phyloP scores from a whole-genome alignment of 768 basidiomycete species.

The Chalciporus pseudorubinellus region DNA sequence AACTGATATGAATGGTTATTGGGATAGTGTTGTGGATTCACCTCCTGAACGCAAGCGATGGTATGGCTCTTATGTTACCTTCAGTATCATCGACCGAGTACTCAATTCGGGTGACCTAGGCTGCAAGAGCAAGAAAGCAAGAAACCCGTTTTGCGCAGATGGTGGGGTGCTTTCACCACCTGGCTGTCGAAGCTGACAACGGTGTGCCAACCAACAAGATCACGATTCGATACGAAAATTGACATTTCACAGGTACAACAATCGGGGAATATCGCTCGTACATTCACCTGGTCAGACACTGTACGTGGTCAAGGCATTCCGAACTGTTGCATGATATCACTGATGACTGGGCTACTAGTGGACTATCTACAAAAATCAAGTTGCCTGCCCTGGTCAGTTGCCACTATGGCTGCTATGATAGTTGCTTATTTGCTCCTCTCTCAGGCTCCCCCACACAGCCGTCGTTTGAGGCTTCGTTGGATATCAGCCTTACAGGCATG shows the following conservation, averaged over 20 bases:
- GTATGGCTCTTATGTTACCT: no score
- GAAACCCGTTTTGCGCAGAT: neutral
- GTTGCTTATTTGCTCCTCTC: neutral
- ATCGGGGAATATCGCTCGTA: neutral
- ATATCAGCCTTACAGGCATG: neutral
- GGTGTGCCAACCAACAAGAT: neutral
- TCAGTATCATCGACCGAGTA: no score
- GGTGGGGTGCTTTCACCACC: neutral
- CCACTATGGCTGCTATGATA: rapidly evolving
- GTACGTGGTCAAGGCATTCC: neutral
- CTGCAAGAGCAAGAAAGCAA: neutral
- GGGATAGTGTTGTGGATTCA: neutral
- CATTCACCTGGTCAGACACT: neutral
- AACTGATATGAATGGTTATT: neutral
- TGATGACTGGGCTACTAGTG: neutral
- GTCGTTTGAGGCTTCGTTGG: neutral
- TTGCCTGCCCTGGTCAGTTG: neutral
- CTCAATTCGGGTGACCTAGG: neutral
- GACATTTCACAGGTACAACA: neutral
- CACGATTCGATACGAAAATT: neutral
- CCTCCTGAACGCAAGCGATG: neutral
- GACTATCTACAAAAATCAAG: neutral
- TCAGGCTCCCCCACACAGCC: neutral
- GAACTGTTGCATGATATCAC: neutral
- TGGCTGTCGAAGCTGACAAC: neutral